These are phyloP conservation scores for Carnegiea gigantea DNA, from an alignment of 179 eudicot genomes.

Conservation along the genomic window DNA sequence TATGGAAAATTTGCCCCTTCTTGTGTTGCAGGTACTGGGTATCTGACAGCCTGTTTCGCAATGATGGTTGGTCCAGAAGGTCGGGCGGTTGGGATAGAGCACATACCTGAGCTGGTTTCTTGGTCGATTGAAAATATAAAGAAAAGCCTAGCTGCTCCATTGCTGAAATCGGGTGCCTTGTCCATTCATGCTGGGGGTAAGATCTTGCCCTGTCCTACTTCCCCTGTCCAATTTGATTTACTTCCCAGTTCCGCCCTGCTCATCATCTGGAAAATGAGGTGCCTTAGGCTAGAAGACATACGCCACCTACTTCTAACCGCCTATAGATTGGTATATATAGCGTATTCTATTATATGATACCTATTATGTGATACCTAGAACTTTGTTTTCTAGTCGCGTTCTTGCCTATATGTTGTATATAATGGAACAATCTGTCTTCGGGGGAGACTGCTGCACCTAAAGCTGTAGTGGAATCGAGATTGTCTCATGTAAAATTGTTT, in stretches of 20 bases:
- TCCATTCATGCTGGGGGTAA: conserved; percentile 87
- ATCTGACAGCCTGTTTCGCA: conserved; percentile 95
- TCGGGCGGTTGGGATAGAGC: conserved; percentile 88
- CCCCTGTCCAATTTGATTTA: neutral
- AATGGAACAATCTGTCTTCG: neutral
- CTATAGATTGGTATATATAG: no score
- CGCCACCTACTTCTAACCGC: neutral
- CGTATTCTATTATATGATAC: neutral
- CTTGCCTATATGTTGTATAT: neutral
- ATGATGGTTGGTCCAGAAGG: conserved; percentile 91
- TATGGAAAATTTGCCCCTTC: neutral
- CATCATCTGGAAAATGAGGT: neutral
- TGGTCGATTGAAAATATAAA: conserved; percentile 65
- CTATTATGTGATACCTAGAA: neutral
- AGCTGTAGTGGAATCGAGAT: neutral
- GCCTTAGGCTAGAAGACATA: neutral
- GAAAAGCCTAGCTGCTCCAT: conserved; percentile 78
- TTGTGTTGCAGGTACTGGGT: conserved; percentile 77
- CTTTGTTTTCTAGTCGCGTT: neutral
- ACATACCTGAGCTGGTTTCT: conserved; percentile 77
- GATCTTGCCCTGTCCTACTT: neutral
- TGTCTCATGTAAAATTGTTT: neutral
- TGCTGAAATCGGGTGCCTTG: conserved; percentile 68
- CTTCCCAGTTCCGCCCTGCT: neutral
- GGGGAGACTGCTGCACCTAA: no score